Percentiles rank a stretch among this genome's conserved stretches.
Conservation (phyloP, 2,329 filamentous ascomycete genomes). For the Pestalotiopsis sp. region DNA sequence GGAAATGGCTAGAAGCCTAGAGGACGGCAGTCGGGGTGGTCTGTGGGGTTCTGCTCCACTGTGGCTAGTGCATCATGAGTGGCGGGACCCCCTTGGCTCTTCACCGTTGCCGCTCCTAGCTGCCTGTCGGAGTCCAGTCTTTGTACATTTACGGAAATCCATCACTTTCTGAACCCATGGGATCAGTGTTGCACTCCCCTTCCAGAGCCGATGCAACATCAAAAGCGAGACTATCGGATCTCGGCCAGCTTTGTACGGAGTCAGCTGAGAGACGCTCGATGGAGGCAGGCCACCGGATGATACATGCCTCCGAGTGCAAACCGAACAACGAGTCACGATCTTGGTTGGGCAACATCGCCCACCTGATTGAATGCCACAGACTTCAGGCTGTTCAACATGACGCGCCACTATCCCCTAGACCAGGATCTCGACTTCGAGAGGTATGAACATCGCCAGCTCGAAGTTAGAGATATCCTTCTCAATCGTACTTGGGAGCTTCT, state of each 20-base stretch:
- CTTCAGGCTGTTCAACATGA: slow-evolving; percentile 1
- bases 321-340: neutral
- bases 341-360: neutral
- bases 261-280: neutral
- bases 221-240: neutral
- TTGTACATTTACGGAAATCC: neutral
- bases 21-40: neutral
- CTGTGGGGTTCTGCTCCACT: neutral
- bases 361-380: no score
- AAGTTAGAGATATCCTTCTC: slow-evolving; percentile 33
- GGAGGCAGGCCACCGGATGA: neutral
- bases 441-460: slow-evolving; percentile 36
- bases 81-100: no score
- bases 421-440: slow-evolving; percentile 33
- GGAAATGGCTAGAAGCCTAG: neutral
- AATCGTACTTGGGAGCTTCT: slow-evolving; percentile 34
- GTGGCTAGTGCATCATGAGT: neutral
- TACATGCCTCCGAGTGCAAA: neutral
- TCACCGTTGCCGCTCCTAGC: neutral
- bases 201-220: neutral
- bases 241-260: neutral
- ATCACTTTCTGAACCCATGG: neutral
- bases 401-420: slow-evolving; percentile 36
- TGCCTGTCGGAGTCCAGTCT: neutral
- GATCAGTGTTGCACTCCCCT: neutral